Base-by-base conservation (phyloP, 306 rosid species). In the Glycine latifolia region DNA sequence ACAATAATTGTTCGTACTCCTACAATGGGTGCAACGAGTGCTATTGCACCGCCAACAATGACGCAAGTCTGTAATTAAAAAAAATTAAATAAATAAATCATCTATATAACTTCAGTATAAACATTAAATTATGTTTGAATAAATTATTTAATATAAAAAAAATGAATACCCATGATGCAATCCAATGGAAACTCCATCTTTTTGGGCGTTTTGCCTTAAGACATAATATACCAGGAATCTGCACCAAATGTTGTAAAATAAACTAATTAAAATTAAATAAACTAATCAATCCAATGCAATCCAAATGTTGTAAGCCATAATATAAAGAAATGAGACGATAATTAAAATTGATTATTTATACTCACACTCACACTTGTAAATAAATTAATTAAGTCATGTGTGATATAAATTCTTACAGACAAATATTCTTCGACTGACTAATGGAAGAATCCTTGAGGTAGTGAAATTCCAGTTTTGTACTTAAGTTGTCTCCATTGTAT, bases 181-280 rank as follows among this genome's bases (percentile, higher is more conserved):
- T 54, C 91, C 90, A 86, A 69, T 87, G 94, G 39, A 79, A 54
- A 79, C 92, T 87, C 77, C 80, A 84, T 55, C 6, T 62, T 63
- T 76, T 80, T 3, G 91, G 88, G 67, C 82, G 77, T 59, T 79
- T 84, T 0, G 79, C 53, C 6, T 10, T 14, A 47, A 91, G 72
- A 92, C 97, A 92, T 71, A 92, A 58, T 3, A 83, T n/a, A 73
- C 97, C 77, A 15, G 97, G 97, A 8, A 90, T 48, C 97, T 92
- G 82, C 76, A 68, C 65, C 46, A 56, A 54, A 37, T 37, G 68
- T 46, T 3, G 31, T 26, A 26, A 26, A 26, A 26, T 2, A 26
- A 26, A 26, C 31, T 26, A 26, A 26, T 26, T 26, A 26, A 20
- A 20, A 20, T 20, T 26, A 26, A 26, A 26, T 2, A 26, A 26